Base-by-base conservation (phyloP, 2,329 filamentous ascomycete genomes). In the Metarhizium robertsii region DNA sequence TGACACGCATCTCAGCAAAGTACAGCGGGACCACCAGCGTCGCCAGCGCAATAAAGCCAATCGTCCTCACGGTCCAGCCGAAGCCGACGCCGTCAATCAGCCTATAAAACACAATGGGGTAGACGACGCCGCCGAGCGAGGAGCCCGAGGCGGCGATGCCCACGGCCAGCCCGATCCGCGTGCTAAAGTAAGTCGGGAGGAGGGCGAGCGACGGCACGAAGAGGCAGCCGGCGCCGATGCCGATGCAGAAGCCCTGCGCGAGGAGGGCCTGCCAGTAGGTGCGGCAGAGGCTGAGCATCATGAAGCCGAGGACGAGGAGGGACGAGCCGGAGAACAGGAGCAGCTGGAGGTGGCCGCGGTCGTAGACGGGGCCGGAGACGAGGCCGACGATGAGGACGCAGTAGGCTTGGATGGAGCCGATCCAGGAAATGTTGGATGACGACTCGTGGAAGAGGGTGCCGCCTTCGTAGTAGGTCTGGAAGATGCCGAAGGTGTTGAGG, bases 381-480 rank as follows among this genome's bases (percentile, higher is more conserved):
- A 62, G 38, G 43, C 63, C 65, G 2, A 62, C 57, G 59, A 71
- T 42, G 29, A 63, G 53, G n/a, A 80, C 67, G 4, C 81, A 63
- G 47, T 74, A 76, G 1, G 68, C 68, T 55, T 79, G 77, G 6
- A 77, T 61, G 4, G 75, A 73, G 16, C 76, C 77, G 16, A 80
- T 75, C 64, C 65, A 66, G 0, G 62, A 63, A n/a, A 58, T 73
- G 62, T 20, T 62, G 49, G 55, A 62, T 54, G 62, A 79, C 57
- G 49, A 69, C 59, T 59, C 69, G 67, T 53, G 8, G 3, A 55
- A 58, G 8, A 62, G 52, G 18, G 50, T 65, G 10, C 66, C 71
- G 38, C 67, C 69, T 53, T 69, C 63, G 60, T 83, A 84, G 67
- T 81, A 80, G 2, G 75, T 75, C 60, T 84, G 79, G 59, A 79